Conservation (phyloP, 768 basidiomycete genomes). For the Filobasidium floriforme region DNA sequence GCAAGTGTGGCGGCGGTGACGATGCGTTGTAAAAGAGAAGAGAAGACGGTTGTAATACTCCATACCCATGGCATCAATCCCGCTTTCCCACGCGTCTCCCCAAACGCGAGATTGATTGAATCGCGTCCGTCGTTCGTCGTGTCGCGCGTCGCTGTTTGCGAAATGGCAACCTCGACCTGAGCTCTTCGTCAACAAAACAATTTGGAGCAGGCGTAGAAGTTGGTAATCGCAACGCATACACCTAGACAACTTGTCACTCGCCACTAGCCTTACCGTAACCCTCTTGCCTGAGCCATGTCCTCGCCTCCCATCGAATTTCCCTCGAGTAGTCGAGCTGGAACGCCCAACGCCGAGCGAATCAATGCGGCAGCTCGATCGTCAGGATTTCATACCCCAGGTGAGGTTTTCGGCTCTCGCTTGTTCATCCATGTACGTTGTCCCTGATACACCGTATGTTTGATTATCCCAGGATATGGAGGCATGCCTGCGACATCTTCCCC, state of each 20-base stretch:
- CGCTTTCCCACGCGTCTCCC: background rate
- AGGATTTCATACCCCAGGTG: conserved; percentile 11
- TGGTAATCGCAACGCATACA: too few relatives aligned
- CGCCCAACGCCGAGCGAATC: conserved; percentile 29
- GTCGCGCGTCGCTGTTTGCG: too few relatives aligned
- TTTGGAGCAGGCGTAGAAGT: too few relatives aligned
- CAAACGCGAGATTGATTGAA: background rate
- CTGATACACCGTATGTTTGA: background rate
- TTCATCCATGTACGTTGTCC: background rate
- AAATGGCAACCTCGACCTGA: too few relatives aligned
- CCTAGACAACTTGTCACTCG: too few relatives aligned
- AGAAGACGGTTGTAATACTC: background rate
- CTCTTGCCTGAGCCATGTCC: conserved; percentile 18
- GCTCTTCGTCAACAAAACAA: too few relatives aligned
- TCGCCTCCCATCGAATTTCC: conserved; percentile 47
- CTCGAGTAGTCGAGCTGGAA: conserved; percentile 41
- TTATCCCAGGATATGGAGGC: background rate
- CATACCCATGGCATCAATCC: background rate
- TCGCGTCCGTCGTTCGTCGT: too few relatives aligned
- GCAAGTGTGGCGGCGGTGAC: conserved; percentile 6
- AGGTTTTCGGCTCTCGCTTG: background rate
- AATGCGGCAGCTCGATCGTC: conserved; percentile 13
- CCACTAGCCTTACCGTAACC: too few relatives aligned
- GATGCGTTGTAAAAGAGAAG: background rate
- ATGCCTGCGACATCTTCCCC: conserved; percentile 16